Base-by-base conservation (phyloP, 345 rosid genomes). In the Camelina neglecta region DNA sequence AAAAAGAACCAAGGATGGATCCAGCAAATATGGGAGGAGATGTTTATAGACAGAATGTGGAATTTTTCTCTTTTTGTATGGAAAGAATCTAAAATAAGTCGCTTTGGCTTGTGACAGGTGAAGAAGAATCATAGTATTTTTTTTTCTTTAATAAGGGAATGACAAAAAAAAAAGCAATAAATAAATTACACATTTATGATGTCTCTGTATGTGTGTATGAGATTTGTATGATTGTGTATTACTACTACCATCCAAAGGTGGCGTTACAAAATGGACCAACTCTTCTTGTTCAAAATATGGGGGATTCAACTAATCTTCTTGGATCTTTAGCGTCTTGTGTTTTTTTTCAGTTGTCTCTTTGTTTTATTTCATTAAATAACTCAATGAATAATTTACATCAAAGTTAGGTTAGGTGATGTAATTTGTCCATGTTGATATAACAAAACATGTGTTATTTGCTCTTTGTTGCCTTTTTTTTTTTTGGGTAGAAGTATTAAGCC, bases 101-200 rank as follows among this genome's bases (percentile, higher is more conserved):
- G 65, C 2, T 72, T 58, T 78, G 53, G 36, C 81, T 78, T 78
- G 81, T 44, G 56, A 66, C 0, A 13, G 69, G 13, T 67, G 74
- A 60, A 60, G 53, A 66, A 57, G 81, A 78, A 78, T 78, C 59
- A 57, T 57, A 11, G 4, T 29, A 7, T 35, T 33, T 18, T 23
- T 71, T 47, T 54, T 45, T 26, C 26, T 72, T 36, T 54, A 47
- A 7, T 38, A 59, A 13, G 58, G 10, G 15, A 57, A 48, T 2
- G 10, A 20, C 23, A 1, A 3, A 65, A 59, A 48, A 39, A 11
- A 48, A 39, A 11, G 57, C 12, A n/a, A 41, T 39, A 50, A 29
- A 65, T 77, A 35, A 9, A 35, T 33, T 33, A 6, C 7, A 33
- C 36, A 33, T 33, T 26, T 26, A 26, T 26, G 20, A 6, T n/a